Conservation (phyloP, 2,329 filamentous ascomycete genomes). For the Ophiostoma montium region DNA sequence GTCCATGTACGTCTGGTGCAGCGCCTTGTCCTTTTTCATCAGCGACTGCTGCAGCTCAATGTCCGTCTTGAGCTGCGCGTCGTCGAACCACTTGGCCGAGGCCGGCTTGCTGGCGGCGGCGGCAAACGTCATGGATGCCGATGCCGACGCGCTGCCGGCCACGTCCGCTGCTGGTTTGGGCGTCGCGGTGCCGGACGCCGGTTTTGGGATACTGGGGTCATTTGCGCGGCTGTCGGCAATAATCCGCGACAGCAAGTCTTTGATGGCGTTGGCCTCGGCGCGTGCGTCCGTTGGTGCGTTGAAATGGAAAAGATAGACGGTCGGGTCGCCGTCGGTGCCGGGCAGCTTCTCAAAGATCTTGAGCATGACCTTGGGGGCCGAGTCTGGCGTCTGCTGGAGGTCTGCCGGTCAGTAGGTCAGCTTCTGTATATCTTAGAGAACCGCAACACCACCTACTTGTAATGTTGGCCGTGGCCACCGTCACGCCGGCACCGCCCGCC, state of each 20-base stretch:
- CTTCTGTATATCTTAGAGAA: too few relatives aligned
- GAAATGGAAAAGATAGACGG: constrained; percentile 78
- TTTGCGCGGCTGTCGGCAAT: constrained; percentile 53
- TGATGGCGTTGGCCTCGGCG: constrained; percentile 71
- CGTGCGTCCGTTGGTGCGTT: constrained; percentile 63
- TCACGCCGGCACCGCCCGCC: constrained; percentile 49
- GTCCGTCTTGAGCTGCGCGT: constrained; percentile 62
- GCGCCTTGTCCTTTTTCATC: constrained; percentile 60
- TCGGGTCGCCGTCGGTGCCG: constrained; percentile 38
- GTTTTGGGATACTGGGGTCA: constrained; percentile 35
- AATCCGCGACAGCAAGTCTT: constrained; percentile 65
- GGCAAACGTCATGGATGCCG: constrained; percentile 65
- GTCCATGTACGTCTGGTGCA: constrained; percentile 79
- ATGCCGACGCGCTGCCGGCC: constrained; percentile 40
- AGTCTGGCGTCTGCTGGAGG: constrained; percentile 86
- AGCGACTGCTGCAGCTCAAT: constrained; percentile 77
- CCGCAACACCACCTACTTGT: constrained; percentile 48
- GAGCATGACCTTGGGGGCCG: constrained; percentile 79
- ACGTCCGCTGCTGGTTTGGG: constrained; percentile 15
- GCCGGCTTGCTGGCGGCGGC: constrained; percentile 39
- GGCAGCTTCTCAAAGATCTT: constrained; percentile 70
- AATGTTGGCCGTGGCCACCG: constrained; percentile 60
- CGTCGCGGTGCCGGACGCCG: constrained; percentile 22
- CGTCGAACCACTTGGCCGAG: constrained; percentile 61
- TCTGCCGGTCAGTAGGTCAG: constrained; percentile 38